Base-by-base conservation (phyloP, 2,329 filamentous ascomycete species). In the Leptographium flavum region DNA sequence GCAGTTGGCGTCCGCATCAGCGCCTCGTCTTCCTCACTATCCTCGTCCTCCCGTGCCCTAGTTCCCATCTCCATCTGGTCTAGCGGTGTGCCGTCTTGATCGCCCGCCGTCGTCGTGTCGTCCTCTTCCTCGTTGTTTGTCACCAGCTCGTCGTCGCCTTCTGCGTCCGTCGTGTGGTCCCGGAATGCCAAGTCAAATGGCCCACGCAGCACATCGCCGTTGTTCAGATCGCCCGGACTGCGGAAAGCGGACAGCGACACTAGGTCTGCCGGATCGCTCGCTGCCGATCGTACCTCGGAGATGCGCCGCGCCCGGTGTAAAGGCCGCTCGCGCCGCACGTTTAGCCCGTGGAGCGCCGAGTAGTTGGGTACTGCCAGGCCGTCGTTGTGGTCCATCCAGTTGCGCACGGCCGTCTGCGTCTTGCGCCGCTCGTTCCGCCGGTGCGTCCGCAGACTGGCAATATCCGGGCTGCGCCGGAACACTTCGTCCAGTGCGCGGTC, bases 401-500 rank as follows among this genome's bases (percentile, higher is more conserved):
- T 81, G 25, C 83, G 80, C 43, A 95, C 87, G 0, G 86, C 84
- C 48, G 81, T 87, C 52, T 83, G 82, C 1, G 82, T 86, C 58
- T 87, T 82, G 32, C 76, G 74, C 49, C 79, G 73, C 52, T 85
- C 80, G 25, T 76, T 70, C 42, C 74, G 70, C 41, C 73, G 69
- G 40, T 76, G 72, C 2, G 73, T 79, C 17, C 74, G 71, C 44
- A 80, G 63, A 3, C 76, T 69, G 8, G 73, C 72, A 42, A 76
- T 68, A 48, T 81, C 80, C 25, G 83, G 86, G 0, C 79, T 76
- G 17, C 75, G 70, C 49, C 86, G 74, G 59, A 96, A 96, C 0
- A 96, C 87, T 57, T 95, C 88, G 52, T 94, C 90, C 21, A 96
- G 66, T 8, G 87, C 88, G 44, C 79, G 80, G 54, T 95, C 88